Percentiles rank a stretch among this genome's conserved stretches.
These are phyloP conservation scores for Lactarius vividus DNA, from an alignment of 768 basidiomycete species.

Conservation along the genomic window DNA sequence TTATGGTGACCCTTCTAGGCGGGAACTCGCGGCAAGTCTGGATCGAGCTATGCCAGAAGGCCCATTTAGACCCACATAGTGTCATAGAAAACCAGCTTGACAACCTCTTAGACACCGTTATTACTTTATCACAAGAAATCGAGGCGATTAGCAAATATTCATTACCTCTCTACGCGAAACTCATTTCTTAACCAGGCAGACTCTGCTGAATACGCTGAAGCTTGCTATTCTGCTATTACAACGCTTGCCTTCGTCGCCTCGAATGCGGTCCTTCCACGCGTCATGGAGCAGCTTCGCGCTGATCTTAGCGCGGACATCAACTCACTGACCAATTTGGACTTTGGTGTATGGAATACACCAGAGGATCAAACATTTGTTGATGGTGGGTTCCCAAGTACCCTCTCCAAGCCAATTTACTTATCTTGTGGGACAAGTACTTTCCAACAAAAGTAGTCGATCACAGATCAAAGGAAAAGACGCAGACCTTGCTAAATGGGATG, in stretches of 20 bases:
- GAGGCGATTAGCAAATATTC: constrained; percentile 36
- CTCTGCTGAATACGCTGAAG: constrained; percentile 39
- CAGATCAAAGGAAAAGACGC: constrained; percentile 80
- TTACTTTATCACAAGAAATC: constrained; percentile 19
- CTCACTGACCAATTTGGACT: constrained; percentile 64
- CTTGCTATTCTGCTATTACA: constrained; percentile 69
- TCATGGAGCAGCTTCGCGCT: constrained; percentile 61
- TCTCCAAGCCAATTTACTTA: background rate
- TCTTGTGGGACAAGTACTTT: constrained; percentile 49
- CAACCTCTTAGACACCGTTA: constrained; percentile 38
- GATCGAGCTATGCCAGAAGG: constrained; percentile 79
- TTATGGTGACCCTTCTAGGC: constrained; percentile 33
- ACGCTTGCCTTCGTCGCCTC: constrained; percentile 84
- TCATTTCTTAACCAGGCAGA: constrained; percentile 7
- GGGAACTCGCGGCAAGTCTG: constrained; percentile 57
- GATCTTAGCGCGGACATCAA: constrained; percentile 66
- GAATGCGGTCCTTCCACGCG: constrained; percentile 55
- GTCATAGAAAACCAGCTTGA: constrained; percentile 52
- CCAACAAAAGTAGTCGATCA: constrained; percentile 50
- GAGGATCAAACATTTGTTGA: constrained; percentile 80
- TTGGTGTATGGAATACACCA: constrained; percentile 84
- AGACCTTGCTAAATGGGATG: constrained; percentile 93
- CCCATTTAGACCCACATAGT: constrained; percentile 61
- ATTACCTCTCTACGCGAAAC: background rate
- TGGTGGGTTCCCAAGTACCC: constrained; percentile 42